These are phyloP conservation scores for Corymbia citriodora DNA, from an alignment of 441 rosid species.

Conservation along the genomic window DNA sequence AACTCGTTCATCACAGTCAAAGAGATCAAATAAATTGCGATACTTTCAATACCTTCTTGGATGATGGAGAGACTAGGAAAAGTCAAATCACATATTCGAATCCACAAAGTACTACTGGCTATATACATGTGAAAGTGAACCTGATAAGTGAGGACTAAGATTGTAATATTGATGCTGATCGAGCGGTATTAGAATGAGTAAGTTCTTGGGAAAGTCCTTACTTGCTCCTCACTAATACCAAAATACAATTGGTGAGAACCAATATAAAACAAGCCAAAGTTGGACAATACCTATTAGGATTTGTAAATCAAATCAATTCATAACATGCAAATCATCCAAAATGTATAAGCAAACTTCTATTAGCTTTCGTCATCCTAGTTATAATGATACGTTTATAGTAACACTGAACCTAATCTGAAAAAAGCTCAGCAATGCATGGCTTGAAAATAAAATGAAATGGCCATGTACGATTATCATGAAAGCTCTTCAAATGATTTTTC, in stretches of 20 bases:
- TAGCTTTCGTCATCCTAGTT: background rate
- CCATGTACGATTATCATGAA: background rate
- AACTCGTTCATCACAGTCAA: background rate
- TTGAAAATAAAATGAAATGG: background rate
- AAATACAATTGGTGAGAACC: background rate
- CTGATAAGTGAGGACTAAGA: background rate
- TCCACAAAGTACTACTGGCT: background rate
- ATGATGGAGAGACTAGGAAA: background rate
- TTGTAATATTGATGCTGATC: background rate
- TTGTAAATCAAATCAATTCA: background rate
- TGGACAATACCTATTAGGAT: background rate
- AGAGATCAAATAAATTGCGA: background rate
- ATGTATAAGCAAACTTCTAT: background rate
- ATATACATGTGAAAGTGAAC: background rate
- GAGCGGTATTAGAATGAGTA: background rate
- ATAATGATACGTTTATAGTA: background rate
- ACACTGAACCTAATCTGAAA: background rate
- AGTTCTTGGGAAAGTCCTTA: background rate
- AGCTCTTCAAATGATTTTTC: background rate
- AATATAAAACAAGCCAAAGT: background rate
- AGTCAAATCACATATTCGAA: background rate
- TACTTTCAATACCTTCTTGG: background rate
- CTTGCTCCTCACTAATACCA: background rate
- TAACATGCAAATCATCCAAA: background rate
- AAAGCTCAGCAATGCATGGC: background rate